Base-by-base conservation (phyloP, 208 protist genomes). In the Crithidia brevicula region DNA sequence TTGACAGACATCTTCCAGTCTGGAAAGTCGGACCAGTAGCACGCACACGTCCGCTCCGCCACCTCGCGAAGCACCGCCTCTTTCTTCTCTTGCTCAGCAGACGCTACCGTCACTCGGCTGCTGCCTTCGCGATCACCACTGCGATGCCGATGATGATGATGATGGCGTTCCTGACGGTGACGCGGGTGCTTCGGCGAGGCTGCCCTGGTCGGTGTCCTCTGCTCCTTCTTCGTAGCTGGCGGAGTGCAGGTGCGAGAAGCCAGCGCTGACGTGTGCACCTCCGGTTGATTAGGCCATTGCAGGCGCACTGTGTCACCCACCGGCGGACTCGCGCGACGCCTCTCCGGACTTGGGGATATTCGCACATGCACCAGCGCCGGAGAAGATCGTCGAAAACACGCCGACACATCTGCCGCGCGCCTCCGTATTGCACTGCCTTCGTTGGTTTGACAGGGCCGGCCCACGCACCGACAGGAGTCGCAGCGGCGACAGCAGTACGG, bases 1-100 rank as follows among this genome's bases (percentile, higher is more conserved):
- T 92, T 91, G 34, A 81, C 81, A 22, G 88, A 73, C 68, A 88
- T 88, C 16, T 72, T 78, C 22, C 90, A n/a, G 16, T 83, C 79
- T n/a, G 67, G 53, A 25, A 80, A 79, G 27, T 72, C 59, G 8
- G 54, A 59, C 81, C 76, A 86, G 69, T 85, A 85, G 52, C 79
- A 85, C 34, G 70, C 59, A 63, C 79, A 85, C 23, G 57, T 46
- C 13, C 59, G 64, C 16, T 42, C 40, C 36, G 71, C 80, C 16
- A 62, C 42, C n/a, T 58, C 28, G 3, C 81, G 81, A n/a, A 82
- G 72, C 27, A 30, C 45, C 31, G 15, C 62, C 34, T 70, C 67
- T 15, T 30, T 40, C 52, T 66, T 46, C 42, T 8, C 33, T 9
- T 31, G 56, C 46, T 23, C 58, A 36, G 4, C 22, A 40, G 46